A percentile compares a stretch with the other conserved stretches of the same genome.
Conservation (phyloP, 1,139 yeast genomes). For the Taphrina flavorubra region DNA sequence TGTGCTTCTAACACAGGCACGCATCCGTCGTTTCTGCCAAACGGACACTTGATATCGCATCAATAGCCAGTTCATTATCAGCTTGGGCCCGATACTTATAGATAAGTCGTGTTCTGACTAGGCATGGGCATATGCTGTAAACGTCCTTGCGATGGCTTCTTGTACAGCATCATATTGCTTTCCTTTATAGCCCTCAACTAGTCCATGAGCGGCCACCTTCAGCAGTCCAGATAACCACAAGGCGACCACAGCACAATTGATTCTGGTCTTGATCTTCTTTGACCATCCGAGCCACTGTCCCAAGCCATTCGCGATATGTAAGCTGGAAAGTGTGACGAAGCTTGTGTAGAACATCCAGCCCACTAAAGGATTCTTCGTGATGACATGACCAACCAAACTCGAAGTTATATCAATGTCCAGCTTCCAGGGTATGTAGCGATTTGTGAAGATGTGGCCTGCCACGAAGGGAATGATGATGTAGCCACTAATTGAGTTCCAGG, state of each 20-base stretch:
- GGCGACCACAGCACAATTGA: constrained; percentile 9
- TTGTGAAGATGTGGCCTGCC: constrained; percentile 30
- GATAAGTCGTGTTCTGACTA: neutral
- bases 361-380: constrained; percentile 2
- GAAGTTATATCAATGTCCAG: constrained; percentile 35
- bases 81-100: too few relatives aligned
- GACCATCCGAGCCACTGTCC: constrained; percentile 25
- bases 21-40: too few relatives aligned
- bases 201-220: constrained; percentile 20
- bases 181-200: constrained; percentile 13
- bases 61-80: too few relatives aligned
- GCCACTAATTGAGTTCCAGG: constrained; percentile 35
- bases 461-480: constrained; percentile 28
- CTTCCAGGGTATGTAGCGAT: constrained; percentile 25
- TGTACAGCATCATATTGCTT: constrained; percentile 19
- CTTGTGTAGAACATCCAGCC: constrained; percentile 7
- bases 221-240: constrained; percentile 11
- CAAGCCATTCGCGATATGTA: constrained; percentile 23
- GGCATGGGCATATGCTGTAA: neutral
- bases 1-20: too few relatives aligned
- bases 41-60: too few relatives aligned
- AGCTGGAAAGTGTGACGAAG: constrained; percentile 10
- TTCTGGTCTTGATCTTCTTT: constrained; percentile 1
- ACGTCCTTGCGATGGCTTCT: neutral
- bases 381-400: constrained; percentile 24